Conservation (phyloP, 2,329 filamentous ascomycete species). For the Hypoxylon sp. region DNA sequence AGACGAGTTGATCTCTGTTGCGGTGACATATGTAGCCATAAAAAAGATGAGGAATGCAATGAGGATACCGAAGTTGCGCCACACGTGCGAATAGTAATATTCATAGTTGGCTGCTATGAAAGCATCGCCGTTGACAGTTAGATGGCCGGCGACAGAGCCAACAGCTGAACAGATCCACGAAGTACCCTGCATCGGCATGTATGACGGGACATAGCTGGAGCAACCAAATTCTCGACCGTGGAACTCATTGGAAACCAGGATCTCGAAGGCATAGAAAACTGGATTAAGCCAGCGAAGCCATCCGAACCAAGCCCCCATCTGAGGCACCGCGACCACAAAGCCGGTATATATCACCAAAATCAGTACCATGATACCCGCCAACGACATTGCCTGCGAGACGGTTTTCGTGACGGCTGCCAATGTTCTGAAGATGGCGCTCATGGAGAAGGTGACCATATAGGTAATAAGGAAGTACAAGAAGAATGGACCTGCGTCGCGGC, state of each 20-base stretch:
- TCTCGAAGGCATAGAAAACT: constrained; percentile 80
- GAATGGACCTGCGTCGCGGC: constrained; percentile 74
- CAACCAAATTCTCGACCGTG: constrained; percentile 70
- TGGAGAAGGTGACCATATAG: constrained; percentile 76
- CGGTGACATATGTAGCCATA: background rate
- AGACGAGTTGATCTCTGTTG: constrained; percentile 14
- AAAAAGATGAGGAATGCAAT: constrained; percentile 20
- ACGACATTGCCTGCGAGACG: constrained; percentile 68
- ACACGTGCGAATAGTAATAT: constrained; percentile 70
- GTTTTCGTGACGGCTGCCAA: constrained; percentile 79
- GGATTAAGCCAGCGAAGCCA: constrained; percentile 85
- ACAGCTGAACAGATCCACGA: constrained; percentile 62
- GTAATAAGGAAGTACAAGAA: constrained; percentile 82
- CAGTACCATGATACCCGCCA: constrained; percentile 68
- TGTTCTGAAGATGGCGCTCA: constrained; percentile 76
- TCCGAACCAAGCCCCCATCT: constrained; percentile 79
- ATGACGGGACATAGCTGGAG: constrained; percentile 61
- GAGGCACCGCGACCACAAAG: constrained; percentile 62
- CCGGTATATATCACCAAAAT: constrained; percentile 73
- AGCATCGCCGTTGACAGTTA: constrained; percentile 70
- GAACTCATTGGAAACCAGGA: constrained; percentile 80
- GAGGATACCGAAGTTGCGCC: constrained; percentile 56
- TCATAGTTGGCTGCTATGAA: constrained; percentile 69
- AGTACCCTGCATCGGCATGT: constrained; percentile 56
- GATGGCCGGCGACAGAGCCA: constrained; percentile 67